phyloP scores from a whole-genome alignment of 345 rosid species.

The Citrus unshiu region DNA sequence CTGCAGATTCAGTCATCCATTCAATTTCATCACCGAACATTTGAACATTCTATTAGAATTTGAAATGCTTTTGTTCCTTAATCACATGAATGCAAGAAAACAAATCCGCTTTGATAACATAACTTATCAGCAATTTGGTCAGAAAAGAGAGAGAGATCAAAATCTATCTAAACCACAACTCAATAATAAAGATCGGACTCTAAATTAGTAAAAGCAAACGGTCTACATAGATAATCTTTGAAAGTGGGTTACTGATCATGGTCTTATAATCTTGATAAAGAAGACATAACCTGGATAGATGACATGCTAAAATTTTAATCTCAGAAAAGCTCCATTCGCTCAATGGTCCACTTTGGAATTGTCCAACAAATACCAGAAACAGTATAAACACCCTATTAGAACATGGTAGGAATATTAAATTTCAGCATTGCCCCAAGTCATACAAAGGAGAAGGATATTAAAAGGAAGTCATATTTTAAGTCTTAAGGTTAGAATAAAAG shows the following conservation, averaged over 20 bases:
- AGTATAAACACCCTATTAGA: not conserved
- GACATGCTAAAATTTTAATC: too few relatives aligned
- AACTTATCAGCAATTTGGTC: too few relatives aligned
- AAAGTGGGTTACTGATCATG: not conserved
- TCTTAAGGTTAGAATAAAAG: not conserved
- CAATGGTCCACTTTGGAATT: not conserved
- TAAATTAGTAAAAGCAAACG: not conserved
- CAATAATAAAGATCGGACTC: not conserved
- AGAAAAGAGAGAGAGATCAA: not conserved
- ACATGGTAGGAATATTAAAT: not conserved
- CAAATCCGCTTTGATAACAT: too few relatives aligned
- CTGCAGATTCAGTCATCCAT: not conserved
- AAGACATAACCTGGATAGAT: not conserved
- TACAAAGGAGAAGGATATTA: not conserved
- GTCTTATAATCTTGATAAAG: not conserved
- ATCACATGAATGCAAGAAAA: too few relatives aligned
- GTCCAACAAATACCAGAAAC: not conserved
- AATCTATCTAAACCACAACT: not conserved
- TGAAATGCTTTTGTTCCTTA: too few relatives aligned
- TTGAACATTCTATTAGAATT: not conserved
- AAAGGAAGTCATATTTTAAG: not conserved
- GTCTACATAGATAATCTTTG: not conserved
- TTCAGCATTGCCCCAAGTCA: not conserved
- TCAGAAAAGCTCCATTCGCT: too few relatives aligned
- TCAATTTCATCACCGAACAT: not conserved